phyloP scores from a whole-genome alignment of 2,329 filamentous ascomycete genomes.

The Atkinsonella texensis region DNA sequence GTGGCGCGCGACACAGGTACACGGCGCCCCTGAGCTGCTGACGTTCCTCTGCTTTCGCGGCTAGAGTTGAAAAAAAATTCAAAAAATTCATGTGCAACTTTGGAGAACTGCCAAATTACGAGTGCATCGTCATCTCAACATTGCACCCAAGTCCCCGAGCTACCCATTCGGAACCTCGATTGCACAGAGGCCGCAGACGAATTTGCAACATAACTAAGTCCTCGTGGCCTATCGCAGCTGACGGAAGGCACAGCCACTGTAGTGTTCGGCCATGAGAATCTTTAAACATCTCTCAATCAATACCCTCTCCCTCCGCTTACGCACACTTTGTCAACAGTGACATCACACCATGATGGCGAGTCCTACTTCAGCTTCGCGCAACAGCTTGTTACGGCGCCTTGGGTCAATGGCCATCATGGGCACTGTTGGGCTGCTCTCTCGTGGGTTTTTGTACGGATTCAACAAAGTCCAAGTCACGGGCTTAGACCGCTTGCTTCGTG shows the following conservation, averaged over 20 bases:
- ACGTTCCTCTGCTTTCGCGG: too few species aligned
- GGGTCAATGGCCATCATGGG: slow-evolving; percentile 67
- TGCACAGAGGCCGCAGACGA: background rate
- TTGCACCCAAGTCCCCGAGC: too few species aligned
- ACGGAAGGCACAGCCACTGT: background rate
- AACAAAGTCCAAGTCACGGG: slow-evolving; percentile 69
- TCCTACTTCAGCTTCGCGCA: slow-evolving; percentile 25
- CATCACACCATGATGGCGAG: slow-evolving; percentile 9
- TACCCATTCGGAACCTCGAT: background rate
- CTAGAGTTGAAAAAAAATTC: too few species aligned
- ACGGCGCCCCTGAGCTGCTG: too few species aligned
- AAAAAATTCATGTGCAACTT: too few species aligned
- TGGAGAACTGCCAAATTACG: too few species aligned
- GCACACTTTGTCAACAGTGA: background rate
- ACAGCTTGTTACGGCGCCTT: slow-evolving; percentile 57
- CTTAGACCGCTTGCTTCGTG: slow-evolving; percentile 58
- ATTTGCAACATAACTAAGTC: background rate
- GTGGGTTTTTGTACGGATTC: slow-evolving; percentile 62
- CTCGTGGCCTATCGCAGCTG: background rate
- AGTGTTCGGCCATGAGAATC: slow-evolving; percentile 2
- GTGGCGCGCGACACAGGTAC: too few species aligned
- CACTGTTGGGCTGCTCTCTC: slow-evolving; percentile 55
- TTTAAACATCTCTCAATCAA: too few species aligned
- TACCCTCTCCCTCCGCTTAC: background rate
- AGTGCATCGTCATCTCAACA: too few species aligned